A percentile compares a stretch with the other conserved stretches of the same genome.
Evolutionary conservation across 805 yeast species (phyloP).

Genomic region (Nakazawaea molendinolei): DNA sequence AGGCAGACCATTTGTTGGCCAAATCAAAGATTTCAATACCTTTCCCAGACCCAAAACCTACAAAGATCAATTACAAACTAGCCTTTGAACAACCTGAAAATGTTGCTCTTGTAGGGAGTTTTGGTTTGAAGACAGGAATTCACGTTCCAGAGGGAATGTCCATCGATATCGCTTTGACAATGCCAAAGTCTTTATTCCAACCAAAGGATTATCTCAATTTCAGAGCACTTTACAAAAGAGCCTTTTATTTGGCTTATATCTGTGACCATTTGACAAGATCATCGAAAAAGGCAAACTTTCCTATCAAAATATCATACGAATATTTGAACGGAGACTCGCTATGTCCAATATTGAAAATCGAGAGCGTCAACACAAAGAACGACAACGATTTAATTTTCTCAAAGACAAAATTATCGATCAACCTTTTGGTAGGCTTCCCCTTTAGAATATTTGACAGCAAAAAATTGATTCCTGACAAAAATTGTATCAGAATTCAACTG

Average conservation of each 20-base stretch:
- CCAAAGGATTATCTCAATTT: slow-evolving; percentile 87
- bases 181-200: slow-evolving; percentile 72
- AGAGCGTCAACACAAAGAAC: slow-evolving; percentile 43
- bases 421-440: slow-evolving; percentile 70
- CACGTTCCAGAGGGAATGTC: slow-evolving; percentile 51
- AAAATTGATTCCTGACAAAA: slow-evolving; percentile 73
- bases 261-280: slow-evolving; percentile 55
- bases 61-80: slow-evolving; percentile 59
- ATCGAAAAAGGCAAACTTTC: slow-evolving; percentile 49
- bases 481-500: slow-evolving; percentile 69
- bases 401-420: slow-evolving; percentile 64
- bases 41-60: slow-evolving; percentile 86
- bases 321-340: slow-evolving; percentile 71
- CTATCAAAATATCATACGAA: slow-evolving; percentile 55
- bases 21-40: slow-evolving; percentile 54
- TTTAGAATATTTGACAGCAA: slow-evolving; percentile 63
- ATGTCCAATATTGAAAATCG: slow-evolving; percentile 66
- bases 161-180: slow-evolving; percentile 74
- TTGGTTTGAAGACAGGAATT: slow-evolving; percentile 79
- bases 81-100: slow-evolving; percentile 63
- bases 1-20: slow-evolving; percentile 50
- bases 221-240: slow-evolving; percentile 82
- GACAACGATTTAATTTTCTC: slow-evolving; percentile 49
- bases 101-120: slow-evolving; percentile 80
- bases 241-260: slow-evolving; percentile 78